Evolutionary conservation across 176 grass and related monocot genomes (phyloP).

Genomic region (Lolium rigidum): DNA sequence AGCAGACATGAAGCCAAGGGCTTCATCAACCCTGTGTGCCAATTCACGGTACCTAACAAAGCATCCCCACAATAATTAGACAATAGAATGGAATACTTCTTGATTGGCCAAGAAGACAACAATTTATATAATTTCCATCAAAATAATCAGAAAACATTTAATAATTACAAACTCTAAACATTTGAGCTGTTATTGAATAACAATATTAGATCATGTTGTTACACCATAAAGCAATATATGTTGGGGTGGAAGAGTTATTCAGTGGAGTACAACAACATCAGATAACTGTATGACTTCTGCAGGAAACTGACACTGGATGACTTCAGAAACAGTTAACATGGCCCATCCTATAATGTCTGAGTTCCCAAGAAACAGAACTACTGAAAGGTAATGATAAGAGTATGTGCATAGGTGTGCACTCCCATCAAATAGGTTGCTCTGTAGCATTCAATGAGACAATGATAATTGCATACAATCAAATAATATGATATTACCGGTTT

Average conservation of each 20-base stretch:
- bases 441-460: neutral
- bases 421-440: neutral
- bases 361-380: neutral
- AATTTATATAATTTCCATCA: neutral
- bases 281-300: neutral
- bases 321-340: slow-evolving; percentile 13
- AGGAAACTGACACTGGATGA: neutral
- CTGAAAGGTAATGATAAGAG: slow-evolving; percentile 1
- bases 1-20: slow-evolving; percentile 85
- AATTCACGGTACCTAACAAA: slow-evolving; percentile 73
- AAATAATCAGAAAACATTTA: neutral
- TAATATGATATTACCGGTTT: neutral
- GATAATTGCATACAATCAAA: neutral
- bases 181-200: neutral
- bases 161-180: neutral
- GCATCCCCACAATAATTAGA: slow-evolving; percentile 4
- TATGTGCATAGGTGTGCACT: neutral
- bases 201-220: neutral
- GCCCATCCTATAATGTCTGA: neutral
- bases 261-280: neutral
- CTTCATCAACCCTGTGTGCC: slow-evolving; percentile 87
- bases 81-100: neutral
- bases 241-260: neutral
- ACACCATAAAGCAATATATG: neutral
- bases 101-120: neutral